Evolutionary conservation across 495 filamentous ascomycete species (phyloP).

Genomic region (Thermochaetoides thermophila): DNA sequence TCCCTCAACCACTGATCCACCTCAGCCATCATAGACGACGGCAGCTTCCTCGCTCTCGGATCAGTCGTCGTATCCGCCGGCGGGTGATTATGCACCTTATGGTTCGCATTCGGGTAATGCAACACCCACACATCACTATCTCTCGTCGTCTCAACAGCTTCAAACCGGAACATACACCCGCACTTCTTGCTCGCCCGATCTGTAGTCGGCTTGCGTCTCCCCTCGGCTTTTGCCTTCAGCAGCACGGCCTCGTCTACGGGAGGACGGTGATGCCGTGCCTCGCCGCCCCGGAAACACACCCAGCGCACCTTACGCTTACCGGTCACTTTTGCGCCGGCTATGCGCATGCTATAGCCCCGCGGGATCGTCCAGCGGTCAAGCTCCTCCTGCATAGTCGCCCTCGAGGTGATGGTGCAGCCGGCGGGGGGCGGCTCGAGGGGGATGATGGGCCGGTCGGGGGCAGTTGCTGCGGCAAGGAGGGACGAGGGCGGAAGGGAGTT

Average conservation of each 20-base stretch:
- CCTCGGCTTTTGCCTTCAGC: constrained; percentile 16
- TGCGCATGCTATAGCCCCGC: constrained; percentile 26
- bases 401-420: constrained; percentile 19
- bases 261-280: constrained; percentile 20
- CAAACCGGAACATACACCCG: constrained; percentile 24
- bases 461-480: neutral
- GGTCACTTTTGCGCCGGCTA: constrained; percentile 22
- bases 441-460: constrained; percentile 2
- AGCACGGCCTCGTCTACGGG: constrained; percentile 17
- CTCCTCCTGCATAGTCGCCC: constrained; percentile 21
- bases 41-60: constrained; percentile 20
- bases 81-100: constrained; percentile 23
- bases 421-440: constrained; percentile 21
- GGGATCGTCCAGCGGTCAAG: constrained; percentile 23
- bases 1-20: constrained; percentile 22
- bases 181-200: constrained; percentile 23
- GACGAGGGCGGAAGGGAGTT: no score
- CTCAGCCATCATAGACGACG: constrained; percentile 13
- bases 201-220: constrained; percentile 22
- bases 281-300: constrained; percentile 24
- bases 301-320: constrained; percentile 24
- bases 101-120: constrained; percentile 24
- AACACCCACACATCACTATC: constrained; percentile 21
- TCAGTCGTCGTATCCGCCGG: constrained; percentile 21
- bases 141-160: constrained; percentile 20